Evolutionary conservation across 2,329 filamentous ascomycete genomes (phyloP).

Genomic region (Fusarium zealandicum): DNA sequence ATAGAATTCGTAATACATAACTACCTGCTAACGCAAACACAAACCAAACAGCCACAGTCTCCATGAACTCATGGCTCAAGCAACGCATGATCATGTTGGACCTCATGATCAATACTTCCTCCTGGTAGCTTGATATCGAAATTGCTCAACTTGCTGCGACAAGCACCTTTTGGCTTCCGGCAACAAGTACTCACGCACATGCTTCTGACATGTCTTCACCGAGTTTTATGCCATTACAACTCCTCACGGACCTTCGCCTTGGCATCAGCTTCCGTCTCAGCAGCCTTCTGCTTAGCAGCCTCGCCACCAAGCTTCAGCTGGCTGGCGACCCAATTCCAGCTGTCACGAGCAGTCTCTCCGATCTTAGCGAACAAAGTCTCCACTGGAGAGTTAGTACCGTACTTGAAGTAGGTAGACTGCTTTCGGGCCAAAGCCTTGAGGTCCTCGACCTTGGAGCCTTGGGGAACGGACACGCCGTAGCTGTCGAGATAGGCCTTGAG

Average conservation of each 20-base stretch:
- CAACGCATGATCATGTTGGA: background rate
- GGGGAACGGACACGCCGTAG: constrained; percentile 73
- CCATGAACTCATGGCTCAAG: background rate
- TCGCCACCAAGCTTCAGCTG: constrained; percentile 59
- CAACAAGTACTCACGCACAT: background rate
- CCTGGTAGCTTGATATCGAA: background rate
- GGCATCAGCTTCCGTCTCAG: constrained; percentile 44
- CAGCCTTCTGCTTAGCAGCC: constrained; percentile 57
- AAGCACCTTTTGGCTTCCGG: background rate
- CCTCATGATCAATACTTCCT: background rate
- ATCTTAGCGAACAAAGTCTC: constrained; percentile 72
- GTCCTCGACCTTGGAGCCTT: constrained; percentile 73
- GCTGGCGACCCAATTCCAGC: constrained; percentile 59
- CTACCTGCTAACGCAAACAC: constrained; percentile 28
- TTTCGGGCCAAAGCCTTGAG: constrained; percentile 74
- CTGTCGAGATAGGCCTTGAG: constrained; percentile 82
- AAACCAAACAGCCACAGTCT: constrained; percentile 1
- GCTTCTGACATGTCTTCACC: background rate
- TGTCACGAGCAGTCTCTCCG: constrained; percentile 54
- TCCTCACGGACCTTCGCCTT: constrained; percentile 55
- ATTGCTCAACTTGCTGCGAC: background rate
- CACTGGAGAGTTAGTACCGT: constrained; percentile 72
- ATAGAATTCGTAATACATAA: constrained; percentile 27
- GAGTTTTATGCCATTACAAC: constrained; percentile 48
- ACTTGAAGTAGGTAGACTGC: constrained; percentile 78